phyloP scores from a whole-genome alignment of 768 basidiomycete genomes.

The Auricularia cornea region DNA sequence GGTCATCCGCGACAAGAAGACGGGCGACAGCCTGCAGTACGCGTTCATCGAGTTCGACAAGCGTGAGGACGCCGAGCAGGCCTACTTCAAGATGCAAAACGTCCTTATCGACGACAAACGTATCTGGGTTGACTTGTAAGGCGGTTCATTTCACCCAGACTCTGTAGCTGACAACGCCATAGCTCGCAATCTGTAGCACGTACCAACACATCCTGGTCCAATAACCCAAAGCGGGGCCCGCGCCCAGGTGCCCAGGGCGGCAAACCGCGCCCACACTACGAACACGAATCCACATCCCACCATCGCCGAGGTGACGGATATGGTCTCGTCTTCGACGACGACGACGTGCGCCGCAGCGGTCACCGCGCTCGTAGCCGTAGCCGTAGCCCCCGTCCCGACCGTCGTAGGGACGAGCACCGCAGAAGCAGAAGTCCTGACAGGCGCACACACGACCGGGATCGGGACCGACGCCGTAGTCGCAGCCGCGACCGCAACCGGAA shows the following conservation, averaged over 20 bases:
- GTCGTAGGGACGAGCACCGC: slow-evolving; percentile 15
- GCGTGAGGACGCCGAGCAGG: slow-evolving; percentile 89
- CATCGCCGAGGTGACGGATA: slow-evolving; percentile 38
- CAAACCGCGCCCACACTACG: slow-evolving; percentile 41
- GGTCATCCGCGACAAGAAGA: slow-evolving; percentile 91
- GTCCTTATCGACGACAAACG: slow-evolving; percentile 94
- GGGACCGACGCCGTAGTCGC: slow-evolving; percentile 14
- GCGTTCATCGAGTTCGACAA: slow-evolving; percentile 99
- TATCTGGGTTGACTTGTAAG: slow-evolving; percentile 91
- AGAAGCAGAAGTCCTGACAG: slow-evolving; percentile 17
- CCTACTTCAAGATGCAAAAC: slow-evolving; percentile 99
- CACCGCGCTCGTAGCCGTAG: slow-evolving; percentile 42
- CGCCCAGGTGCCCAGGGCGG: slow-evolving; percentile 20
- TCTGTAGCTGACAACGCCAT: not conserved
- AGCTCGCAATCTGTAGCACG: slow-evolving; percentile 93
- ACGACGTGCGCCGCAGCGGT: slow-evolving; percentile 26
- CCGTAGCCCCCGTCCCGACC: slow-evolving; percentile 37
- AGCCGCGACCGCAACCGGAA: slow-evolving; percentile 20
- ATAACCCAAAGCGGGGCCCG: slow-evolving; percentile 52
- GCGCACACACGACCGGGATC: slow-evolving; percentile 16
- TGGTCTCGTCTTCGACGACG: slow-evolving; percentile 81
- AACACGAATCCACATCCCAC: slow-evolving; percentile 57
- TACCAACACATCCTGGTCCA: slow-evolving; percentile 75
- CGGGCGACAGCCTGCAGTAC: slow-evolving; percentile 94
- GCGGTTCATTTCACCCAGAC: slow-evolving; percentile 27